A percentile compares a stretch with the other conserved stretches of the same genome.
Conservation (phyloP, 1,139 yeast species). For the Lodderomyces metapsilosis region DNA sequence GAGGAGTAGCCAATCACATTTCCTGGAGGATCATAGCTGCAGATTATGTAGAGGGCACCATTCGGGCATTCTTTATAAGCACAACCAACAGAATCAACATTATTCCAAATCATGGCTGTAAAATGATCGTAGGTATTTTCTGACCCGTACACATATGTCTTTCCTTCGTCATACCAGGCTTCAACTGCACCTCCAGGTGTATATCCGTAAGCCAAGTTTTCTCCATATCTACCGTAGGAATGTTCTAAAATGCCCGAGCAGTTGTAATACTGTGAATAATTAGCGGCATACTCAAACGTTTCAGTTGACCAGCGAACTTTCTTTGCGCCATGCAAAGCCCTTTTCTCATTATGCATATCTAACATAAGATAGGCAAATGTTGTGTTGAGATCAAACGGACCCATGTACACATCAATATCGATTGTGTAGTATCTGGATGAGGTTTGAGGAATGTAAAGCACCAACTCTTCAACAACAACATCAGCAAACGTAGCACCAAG, state of each 20-base stretch:
- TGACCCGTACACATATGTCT: slow-evolving; percentile 45
- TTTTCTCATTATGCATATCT: slow-evolving; percentile 62
- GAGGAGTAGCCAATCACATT: slow-evolving; percentile 44
- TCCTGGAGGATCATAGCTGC: slow-evolving; percentile 64
- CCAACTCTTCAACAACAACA: slow-evolving; percentile 4
- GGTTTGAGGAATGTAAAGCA: slow-evolving; percentile 2
- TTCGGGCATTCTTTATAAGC: slow-evolving; percentile 44
- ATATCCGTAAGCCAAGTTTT: slow-evolving; percentile 81
- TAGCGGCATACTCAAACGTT: slow-evolving; percentile 68
- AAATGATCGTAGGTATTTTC: slow-evolving; percentile 60
- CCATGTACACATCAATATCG: slow-evolving; percentile 14
- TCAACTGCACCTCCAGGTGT: slow-evolving; percentile 56
- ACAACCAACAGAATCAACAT: slow-evolving; percentile 70
- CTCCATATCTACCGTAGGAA: slow-evolving; percentile 81
- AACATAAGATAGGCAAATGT: slow-evolving; percentile 31
- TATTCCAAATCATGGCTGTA: slow-evolving; percentile 84
- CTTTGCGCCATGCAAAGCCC: slow-evolving; percentile 64
- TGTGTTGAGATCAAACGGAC: slow-evolving; percentile 17
- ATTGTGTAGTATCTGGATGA: slow-evolving; percentile 1
- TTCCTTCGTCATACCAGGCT: slow-evolving; percentile 83
- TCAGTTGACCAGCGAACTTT: slow-evolving; percentile 62
- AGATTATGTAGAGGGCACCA: slow-evolving; percentile 56
- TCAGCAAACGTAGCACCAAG: neutral
- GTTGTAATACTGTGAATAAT: slow-evolving; percentile 64
- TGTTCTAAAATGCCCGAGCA: slow-evolving; percentile 71